Base-by-base conservation (phyloP, 108 stramenopile species). In the Nitzschia sp. region DNA sequence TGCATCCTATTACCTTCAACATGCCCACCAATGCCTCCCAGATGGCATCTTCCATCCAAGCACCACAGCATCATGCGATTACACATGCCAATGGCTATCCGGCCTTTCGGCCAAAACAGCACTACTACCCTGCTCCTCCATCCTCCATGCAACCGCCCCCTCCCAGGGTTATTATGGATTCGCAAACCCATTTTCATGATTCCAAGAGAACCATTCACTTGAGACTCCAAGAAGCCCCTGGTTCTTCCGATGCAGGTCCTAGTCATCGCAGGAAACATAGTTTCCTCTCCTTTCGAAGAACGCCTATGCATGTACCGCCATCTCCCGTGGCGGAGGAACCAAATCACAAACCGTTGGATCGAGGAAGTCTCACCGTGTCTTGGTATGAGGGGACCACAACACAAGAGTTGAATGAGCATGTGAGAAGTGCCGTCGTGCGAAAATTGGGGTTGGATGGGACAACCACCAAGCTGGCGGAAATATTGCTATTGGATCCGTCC, bases 351-450 rank as follows among this genome's bases (percentile, higher is more conserved):
- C 0, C 19, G 17, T 55, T 55, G 39, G 84, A 88, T 61, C 72
- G 83, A 26, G 92, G 92, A 51, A 62, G 37, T 20, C 74, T 93
- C 8, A 80, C 84, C 8, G 76, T 93, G 11, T 85, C 87, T 25
- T 93, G 92, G 92, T 93, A 83, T 60, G 89, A 90, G 17, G 92
- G 92, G 22, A 93, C 92, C 0, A 78, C 78, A 0, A 74, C 86
- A 2, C 10, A 65, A 24, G 92, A 93, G 38, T 73, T 93, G 69
- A 63, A 75, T 41, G 86, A 93, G 42, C 89, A 93, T 59, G 92
- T 93, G 0, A 73, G 68, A 24, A 86, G 83, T 39, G 81, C 80
- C 66, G 84, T 90, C 0, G 71, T 70, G 42, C 74, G 80, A 34
- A 86, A 86, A 71, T 53, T 85, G 46, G 78, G 57, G 39, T 55